phyloP scores from a whole-genome alignment of 108 stramenopile species.

The Conticribra guillardii region DNA sequence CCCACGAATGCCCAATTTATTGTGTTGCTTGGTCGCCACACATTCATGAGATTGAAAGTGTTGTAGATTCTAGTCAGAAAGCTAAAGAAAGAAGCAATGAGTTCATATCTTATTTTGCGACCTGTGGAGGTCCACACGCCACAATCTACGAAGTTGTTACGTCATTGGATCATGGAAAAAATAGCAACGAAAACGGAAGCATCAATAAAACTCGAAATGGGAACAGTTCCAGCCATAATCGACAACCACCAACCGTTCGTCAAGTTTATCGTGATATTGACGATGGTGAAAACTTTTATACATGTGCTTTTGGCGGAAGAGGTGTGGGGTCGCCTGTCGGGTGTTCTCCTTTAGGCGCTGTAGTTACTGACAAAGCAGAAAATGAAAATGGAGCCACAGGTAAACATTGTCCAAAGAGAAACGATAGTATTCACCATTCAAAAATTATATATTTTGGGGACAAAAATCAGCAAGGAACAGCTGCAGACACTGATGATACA shows the following conservation, averaged over 20 bases:
- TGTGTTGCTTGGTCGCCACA: slow-evolving; percentile 64
- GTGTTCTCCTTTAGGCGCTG: slow-evolving; percentile 20
- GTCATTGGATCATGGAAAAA: neutral
- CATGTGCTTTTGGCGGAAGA: slow-evolving; percentile 74
- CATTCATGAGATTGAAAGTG: slow-evolving; percentile 8
- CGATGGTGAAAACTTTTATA: slow-evolving; percentile 61
- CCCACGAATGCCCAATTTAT: slow-evolving; percentile 62
- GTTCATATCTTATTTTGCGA: slow-evolving; percentile 50
- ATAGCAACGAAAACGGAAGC: neutral
- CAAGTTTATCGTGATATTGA: slow-evolving; percentile 69
- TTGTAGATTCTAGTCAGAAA: neutral
- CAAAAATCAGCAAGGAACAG: neutral
- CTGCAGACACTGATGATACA: neutral
- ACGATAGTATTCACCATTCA: neutral
- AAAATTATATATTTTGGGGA: neutral
- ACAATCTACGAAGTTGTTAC: slow-evolving; percentile 59
- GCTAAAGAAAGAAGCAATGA: slow-evolving; percentile 11
- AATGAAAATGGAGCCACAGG: slow-evolving; percentile 8
- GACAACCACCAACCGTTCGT: slow-evolving; percentile 16
- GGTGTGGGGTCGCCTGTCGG: slow-evolving; percentile 42
- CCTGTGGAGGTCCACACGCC: slow-evolving; percentile 60
- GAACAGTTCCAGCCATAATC: neutral
- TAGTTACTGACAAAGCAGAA: neutral
- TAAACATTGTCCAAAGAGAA: neutral
- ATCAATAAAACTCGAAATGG: neutral